A percentile compares a stretch with the other conserved stretches of the same genome.
These are phyloP conservation scores for Pseudotulostoma volvatum DNA, from an alignment of 495 filamentous ascomycete species.

Conservation along the genomic window DNA sequence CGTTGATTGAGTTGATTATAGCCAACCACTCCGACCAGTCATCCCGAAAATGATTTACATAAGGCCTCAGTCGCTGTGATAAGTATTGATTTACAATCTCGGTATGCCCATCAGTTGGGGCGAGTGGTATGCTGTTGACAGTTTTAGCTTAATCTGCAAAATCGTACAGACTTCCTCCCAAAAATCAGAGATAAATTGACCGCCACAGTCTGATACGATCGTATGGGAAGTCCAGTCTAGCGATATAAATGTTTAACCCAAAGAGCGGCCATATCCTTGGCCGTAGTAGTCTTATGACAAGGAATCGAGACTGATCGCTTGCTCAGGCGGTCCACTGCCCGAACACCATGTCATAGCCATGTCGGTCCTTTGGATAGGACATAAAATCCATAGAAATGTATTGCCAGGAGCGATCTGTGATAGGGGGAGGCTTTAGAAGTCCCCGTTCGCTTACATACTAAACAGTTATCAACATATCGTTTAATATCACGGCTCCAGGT, in stretches of 20 bases:
- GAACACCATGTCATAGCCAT: slow-evolving; percentile 1
- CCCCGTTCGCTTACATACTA: slow-evolving; percentile 1
- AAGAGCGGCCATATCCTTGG: no score
- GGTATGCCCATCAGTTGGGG: slow-evolving; percentile 8
- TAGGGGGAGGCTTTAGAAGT: slow-evolving; percentile 8
- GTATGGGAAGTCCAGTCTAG: slow-evolving; percentile 4
- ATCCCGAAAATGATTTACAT: no score
- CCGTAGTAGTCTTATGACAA: no score
- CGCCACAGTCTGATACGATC: no score
- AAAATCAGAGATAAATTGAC: no score
- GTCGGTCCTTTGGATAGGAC: neutral
- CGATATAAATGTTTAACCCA: no score
- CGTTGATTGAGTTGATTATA: slow-evolving; percentile 1
- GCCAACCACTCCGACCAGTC: slow-evolving; percentile 4
- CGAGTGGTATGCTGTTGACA: slow-evolving; percentile 11
- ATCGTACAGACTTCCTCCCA: no score
- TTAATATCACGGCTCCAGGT: neutral
- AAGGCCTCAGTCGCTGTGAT: slow-evolving; percentile 1
- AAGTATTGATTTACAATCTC: slow-evolving; percentile 3
- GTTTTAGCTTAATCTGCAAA: slow-evolving; percentile 4
- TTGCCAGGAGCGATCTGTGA: slow-evolving; percentile 8
- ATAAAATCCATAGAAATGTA: slow-evolving; percentile 12
- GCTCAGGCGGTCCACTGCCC: slow-evolving; percentile 4
- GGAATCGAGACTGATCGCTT: slow-evolving; percentile 5
- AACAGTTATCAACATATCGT: neutral